phyloP scores from a whole-genome alignment of 2,329 filamentous ascomycete species.

The Apiospora malaysiana region DNA sequence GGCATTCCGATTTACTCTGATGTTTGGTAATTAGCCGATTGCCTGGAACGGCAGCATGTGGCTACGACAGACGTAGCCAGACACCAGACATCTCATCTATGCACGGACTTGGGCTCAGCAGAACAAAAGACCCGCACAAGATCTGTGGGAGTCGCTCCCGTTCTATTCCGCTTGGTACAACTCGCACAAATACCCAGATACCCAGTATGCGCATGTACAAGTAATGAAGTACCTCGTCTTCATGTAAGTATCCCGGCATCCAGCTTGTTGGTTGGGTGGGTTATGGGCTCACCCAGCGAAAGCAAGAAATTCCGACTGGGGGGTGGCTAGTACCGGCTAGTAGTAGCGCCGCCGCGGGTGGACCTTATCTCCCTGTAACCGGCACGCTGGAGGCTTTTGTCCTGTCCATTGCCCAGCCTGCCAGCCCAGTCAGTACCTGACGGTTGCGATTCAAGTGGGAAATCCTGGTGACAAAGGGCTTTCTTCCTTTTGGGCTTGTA shows the following conservation, averaged over 20 bases:
- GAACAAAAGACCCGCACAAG: not conserved
- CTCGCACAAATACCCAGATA: not conserved
- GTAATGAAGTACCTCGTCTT: too few species aligned
- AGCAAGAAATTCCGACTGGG: constrained; percentile 4
- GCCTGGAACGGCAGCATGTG: not conserved
- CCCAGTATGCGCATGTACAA: not conserved
- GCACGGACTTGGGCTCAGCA: not conserved
- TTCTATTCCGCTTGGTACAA: constrained; percentile 8
- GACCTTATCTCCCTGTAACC: constrained; percentile 13
- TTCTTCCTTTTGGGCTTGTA: too few species aligned
- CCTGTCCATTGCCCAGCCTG: not conserved
- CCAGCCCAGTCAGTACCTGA: not conserved
- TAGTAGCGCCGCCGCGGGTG: constrained; percentile 12
- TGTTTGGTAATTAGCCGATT: constrained; percentile 4
- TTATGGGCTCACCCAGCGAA: constrained; percentile 15
- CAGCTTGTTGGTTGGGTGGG: constrained; percentile 10
- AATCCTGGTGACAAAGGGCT: not conserved
- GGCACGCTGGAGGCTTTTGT: constrained; percentile 1
- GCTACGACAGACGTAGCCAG: not conserved
- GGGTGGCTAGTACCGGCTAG: not conserved
- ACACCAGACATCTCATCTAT: not conserved
- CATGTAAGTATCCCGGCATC: not conserved
- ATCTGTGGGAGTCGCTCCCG: constrained; percentile 14
- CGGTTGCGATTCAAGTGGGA: constrained; percentile 8
- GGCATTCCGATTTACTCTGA: not conserved